Evolutionary conservation across 495 filamentous ascomycete genomes (phyloP).

Genomic region (Oidiodendron maius): DNA sequence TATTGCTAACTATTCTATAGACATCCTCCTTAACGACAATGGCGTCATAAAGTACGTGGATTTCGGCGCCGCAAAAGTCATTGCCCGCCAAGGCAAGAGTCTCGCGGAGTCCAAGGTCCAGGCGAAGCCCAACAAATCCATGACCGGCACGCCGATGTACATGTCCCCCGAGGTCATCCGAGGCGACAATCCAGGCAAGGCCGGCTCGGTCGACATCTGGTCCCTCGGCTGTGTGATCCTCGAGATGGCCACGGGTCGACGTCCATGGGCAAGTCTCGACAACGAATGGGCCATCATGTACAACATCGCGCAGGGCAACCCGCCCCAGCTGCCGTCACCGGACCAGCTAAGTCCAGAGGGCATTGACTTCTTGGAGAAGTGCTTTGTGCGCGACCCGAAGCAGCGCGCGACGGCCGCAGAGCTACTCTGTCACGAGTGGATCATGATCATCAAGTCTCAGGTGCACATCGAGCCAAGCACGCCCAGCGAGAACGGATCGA

Average conservation of each 20-base stretch:
- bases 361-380: constrained; percentile 81
- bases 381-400: constrained; percentile 81
- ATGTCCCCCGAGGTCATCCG: constrained; percentile 99
- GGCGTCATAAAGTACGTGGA: constrained; percentile 99
- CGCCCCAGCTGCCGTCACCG: constrained; percentile 69
- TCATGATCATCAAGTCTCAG: constrained; percentile 54
- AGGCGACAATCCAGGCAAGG: constrained; percentile 66
- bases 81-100: constrained; percentile 89
- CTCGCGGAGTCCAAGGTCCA: constrained; percentile 49
- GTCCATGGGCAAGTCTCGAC: constrained; percentile 95
- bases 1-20: constrained; percentile 33
- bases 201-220: constrained; percentile 94
- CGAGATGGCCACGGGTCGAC: constrained; percentile 93
- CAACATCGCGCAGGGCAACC: constrained; percentile 96
- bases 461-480: constrained; percentile 46
- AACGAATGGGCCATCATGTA: constrained; percentile 99
- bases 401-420: constrained; percentile 79
- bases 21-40: constrained; percentile 94
- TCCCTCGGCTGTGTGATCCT: constrained; percentile 94
- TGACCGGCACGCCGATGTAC: constrained; percentile 99
- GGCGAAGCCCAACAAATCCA: constrained; percentile 76
- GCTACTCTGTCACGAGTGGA: constrained; percentile 94
- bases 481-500: constrained; percentile 35
- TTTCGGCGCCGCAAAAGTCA: constrained; percentile 96
- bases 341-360: constrained; percentile 83